Conservation (phyloP, 768 basidiomycete species). For the Chalciporus piperatus region DNA sequence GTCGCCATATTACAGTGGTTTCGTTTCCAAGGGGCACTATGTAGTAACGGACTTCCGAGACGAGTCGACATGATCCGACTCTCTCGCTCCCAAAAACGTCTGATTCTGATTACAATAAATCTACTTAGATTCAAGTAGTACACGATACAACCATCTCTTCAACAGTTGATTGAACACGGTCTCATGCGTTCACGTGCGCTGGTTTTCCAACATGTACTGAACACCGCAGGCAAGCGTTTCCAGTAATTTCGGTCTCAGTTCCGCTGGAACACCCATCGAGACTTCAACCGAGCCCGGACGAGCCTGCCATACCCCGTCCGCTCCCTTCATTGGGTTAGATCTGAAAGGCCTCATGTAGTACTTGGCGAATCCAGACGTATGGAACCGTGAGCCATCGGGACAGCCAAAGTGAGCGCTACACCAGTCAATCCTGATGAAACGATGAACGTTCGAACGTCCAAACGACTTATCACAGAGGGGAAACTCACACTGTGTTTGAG, state of each 20-base stretch:
- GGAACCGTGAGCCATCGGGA: slow-evolving; percentile 16
- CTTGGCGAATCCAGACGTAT: slow-evolving; percentile 14
- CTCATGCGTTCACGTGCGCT: not conserved
- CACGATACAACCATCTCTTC: too few relatives aligned
- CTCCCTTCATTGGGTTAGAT: slow-evolving; percentile 22
- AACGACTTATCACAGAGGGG: not conserved
- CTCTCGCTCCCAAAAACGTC: not conserved
- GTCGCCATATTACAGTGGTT: not conserved
- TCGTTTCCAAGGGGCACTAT: too few relatives aligned
- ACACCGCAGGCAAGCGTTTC: slow-evolving; percentile 12
- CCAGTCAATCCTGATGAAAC: slow-evolving; percentile 20
- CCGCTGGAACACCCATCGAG: slow-evolving; percentile 22
- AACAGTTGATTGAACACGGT: too few relatives aligned
- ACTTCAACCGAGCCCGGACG: slow-evolving; percentile 19
- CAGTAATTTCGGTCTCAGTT: slow-evolving; percentile 17
- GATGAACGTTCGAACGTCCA: not conserved
- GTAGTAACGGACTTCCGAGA: too few relatives aligned
- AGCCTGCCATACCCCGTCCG: slow-evolving; percentile 16
- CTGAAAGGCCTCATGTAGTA: slow-evolving; percentile 23
- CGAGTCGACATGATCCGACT: too few relatives aligned
- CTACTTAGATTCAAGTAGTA: too few relatives aligned
- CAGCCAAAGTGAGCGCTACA: slow-evolving; percentile 20
- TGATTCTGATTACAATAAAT: too few relatives aligned
- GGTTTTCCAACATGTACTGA: slow-evolving; percentile 4
- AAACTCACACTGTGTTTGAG: slow-evolving; percentile 21